These are phyloP conservation scores for Amphibolis antarctica DNA, from an alignment of 106 monocot genomes.

Conservation along the genomic window DNA sequence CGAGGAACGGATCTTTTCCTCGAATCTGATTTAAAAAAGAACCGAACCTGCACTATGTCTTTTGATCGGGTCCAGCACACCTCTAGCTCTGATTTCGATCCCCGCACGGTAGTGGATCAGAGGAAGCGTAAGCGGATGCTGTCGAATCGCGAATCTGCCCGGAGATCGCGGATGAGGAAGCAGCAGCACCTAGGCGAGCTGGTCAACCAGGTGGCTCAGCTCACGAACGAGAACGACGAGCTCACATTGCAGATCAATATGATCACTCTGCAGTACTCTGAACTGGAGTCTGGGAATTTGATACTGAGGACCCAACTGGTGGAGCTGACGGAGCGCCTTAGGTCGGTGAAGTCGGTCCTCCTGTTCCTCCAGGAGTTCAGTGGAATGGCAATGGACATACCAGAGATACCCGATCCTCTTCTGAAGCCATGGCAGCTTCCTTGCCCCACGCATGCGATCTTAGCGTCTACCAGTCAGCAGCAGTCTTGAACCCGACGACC, in stretches of 20 bases:
- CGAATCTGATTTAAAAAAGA: not conserved
- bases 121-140: constrained; percentile 24
- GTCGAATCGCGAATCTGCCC: constrained; percentile 26
- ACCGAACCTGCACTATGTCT: not conserved
- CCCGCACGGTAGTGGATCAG: constrained; percentile 2
- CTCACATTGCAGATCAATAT: not conserved
- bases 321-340: constrained; percentile 19
- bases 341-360: constrained; percentile 13
- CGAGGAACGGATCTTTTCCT: not conserved
- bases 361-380: constrained; percentile 10
- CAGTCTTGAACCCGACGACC: not conserved
- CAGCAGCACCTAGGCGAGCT: constrained; percentile 24
- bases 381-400: constrained; percentile 20
- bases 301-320: constrained; percentile 7
- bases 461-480: constrained; percentile 13
- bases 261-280: not conserved
- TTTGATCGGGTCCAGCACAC: constrained; percentile 1
- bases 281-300: constrained; percentile 13
- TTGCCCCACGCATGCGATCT: constrained; percentile 15
- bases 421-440: constrained; percentile 27
- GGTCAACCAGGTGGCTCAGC: constrained; percentile 5
- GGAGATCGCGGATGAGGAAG: constrained; percentile 28
- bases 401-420: constrained; percentile 22
- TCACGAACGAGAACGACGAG: constrained; percentile 9
- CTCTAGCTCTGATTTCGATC: constrained; percentile 16